A percentile compares a stretch with the other conserved stretches of the same genome.
Evolutionary conservation across 371 early-diverging fungal genomes (phyloP).

Genomic region (Zychaea mexicana): DNA sequence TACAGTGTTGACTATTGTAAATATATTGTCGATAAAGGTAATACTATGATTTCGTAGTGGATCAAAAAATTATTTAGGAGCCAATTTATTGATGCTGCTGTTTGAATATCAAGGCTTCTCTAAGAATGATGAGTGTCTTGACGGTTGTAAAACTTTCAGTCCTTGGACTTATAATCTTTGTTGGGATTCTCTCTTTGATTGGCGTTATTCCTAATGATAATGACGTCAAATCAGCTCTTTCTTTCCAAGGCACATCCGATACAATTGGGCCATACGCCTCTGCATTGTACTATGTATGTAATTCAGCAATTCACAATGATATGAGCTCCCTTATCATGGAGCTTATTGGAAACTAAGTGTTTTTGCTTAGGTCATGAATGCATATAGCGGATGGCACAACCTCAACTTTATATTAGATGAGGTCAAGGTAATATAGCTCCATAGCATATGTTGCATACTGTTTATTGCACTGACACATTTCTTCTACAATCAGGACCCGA

Average conservation of each 20-base stretch:
- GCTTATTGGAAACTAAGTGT: no score
- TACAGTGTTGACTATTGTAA: constrained; percentile 24
- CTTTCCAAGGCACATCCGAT: constrained; percentile 35
- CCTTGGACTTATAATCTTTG: constrained; percentile 24
- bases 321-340: no score
- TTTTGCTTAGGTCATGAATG: constrained; percentile 46
- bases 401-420: constrained; percentile 42
- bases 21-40: constrained; percentile 34
- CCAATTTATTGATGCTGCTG: no score
- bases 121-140: constrained; percentile 31
- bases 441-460: no score
- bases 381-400: constrained; percentile 47
- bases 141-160: constrained; percentile 33
- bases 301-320: no score
- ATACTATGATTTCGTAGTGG: not conserved
- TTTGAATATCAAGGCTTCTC: constrained; percentile 11
- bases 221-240: constrained; percentile 27
- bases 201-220: constrained; percentile 30
- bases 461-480: no score
- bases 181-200: constrained; percentile 26
- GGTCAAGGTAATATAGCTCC: constrained; percentile 37
- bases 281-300: constrained; percentile 40
- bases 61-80: no score
- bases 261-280: constrained; percentile 43
- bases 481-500: constrained; percentile 44